phyloP scores from a whole-genome alignment of 495 filamentous ascomycete species.

The Aspergillus affinis region DNA sequence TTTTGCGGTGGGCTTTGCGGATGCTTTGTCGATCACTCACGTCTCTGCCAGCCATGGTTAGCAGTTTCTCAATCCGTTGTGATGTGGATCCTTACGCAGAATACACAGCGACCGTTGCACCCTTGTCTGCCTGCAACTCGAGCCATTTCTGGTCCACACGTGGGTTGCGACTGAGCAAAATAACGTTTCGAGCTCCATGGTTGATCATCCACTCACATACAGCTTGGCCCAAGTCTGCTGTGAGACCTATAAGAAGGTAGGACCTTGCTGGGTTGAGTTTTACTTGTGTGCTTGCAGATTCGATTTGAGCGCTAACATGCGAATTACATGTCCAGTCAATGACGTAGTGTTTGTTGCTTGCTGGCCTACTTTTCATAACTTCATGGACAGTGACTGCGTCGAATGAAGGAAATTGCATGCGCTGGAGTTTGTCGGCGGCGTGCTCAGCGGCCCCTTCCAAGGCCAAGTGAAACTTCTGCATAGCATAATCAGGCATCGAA shows the following conservation, averaged over 20 bases:
- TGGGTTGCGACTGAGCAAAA: background rate
- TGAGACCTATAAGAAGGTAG: constrained; percentile 9
- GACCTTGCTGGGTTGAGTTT: background rate
- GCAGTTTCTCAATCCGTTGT: background rate
- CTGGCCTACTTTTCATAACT: background rate
- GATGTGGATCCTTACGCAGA: background rate
- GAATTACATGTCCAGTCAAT: background rate
- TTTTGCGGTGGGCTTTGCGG: background rate
- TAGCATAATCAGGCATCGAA: background rate
- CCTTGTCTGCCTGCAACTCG: background rate
- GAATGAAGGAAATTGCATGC: background rate
- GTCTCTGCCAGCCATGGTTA: background rate
- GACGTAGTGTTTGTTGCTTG: background rate
- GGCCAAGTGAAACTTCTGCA: background rate
- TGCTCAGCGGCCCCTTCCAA: background rate
- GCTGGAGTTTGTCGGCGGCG: background rate
- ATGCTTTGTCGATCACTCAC: background rate
- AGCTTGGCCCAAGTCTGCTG: constrained; percentile 6
- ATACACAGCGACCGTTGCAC: background rate
- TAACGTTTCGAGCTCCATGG: background rate
- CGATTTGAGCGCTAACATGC: background rate
- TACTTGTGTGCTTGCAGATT: background rate
- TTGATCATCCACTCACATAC: background rate
- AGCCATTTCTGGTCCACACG: background rate
- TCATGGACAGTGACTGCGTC: background rate